Evolutionary conservation across 108 stramenopile genomes (phyloP).

Genomic region (Cyclotella baltica): DNA sequence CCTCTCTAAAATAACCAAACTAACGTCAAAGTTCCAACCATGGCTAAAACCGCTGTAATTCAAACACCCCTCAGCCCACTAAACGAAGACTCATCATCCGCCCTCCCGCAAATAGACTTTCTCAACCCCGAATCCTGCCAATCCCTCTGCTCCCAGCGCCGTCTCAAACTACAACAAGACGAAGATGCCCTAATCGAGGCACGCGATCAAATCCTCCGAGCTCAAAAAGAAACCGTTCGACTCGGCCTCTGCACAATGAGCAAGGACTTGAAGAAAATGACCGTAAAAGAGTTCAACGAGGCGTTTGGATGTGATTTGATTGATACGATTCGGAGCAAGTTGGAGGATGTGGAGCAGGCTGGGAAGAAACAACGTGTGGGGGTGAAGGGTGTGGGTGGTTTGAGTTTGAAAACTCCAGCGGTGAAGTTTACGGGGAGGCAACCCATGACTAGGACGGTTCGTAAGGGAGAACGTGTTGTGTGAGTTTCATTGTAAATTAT

Average conservation of each 20-base stretch:
- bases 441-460: constrained; percentile 59
- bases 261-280: constrained; percentile 62
- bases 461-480: constrained; percentile 70
- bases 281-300: constrained; percentile 73
- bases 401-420: constrained; percentile 60
- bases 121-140: constrained; percentile 33
- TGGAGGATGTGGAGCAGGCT: constrained; percentile 23
- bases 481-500: constrained; percentile 22
- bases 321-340: constrained; percentile 50
- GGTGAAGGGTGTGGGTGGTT: background rate
- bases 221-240: constrained; percentile 29
- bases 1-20: too few relatives aligned
- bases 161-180: constrained; percentile 23
- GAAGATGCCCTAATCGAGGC: constrained; percentile 24
- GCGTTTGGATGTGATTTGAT: constrained; percentile 65
- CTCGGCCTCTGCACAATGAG: constrained; percentile 55
- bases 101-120: constrained; percentile 24
- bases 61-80: background rate
- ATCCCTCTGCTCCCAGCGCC: constrained; percentile 22
- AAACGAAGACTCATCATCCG: constrained; percentile 4
- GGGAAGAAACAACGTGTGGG: constrained; percentile 15
- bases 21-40: too few relatives aligned
- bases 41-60: background rate
- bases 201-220: constrained; percentile 24
- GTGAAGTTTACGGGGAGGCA: constrained; percentile 24